Conservation (phyloP, 2,329 filamentous ascomycete species). For the Xylariomycetidae sp. region DNA sequence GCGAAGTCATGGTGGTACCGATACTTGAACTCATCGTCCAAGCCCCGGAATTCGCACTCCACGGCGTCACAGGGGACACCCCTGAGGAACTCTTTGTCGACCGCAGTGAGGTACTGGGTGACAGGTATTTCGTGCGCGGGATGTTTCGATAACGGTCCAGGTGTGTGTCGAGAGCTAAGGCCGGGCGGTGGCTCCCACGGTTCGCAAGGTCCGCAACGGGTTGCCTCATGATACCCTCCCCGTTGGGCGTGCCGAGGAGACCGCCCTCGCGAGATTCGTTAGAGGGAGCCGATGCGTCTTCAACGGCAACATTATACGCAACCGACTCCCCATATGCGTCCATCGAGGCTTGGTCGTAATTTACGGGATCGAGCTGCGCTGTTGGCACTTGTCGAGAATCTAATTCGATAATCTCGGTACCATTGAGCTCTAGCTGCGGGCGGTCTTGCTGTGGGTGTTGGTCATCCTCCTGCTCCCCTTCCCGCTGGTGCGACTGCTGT, state of each 20-base stretch:
- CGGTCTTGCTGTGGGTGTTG: conserved; percentile 7
- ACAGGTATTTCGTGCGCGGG: conserved; percentile 19
- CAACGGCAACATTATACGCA: no score
- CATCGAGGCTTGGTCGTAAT: conserved; percentile 16
- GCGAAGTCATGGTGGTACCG: conserved; percentile 42
- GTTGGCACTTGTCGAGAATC: conserved; percentile 38
- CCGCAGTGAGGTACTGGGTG: conserved; percentile 29
- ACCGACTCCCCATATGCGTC: no score
- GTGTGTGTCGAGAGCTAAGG: conserved; percentile 26
- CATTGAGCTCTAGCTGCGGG: conserved; percentile 39
- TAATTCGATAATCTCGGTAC: conserved; percentile 48
- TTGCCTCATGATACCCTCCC: conserved; percentile 8
- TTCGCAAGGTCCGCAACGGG: conserved; percentile 5
- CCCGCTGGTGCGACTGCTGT: conserved; percentile 11
- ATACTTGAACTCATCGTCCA: conserved; percentile 37
- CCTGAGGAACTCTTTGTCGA: conserved; percentile 33
- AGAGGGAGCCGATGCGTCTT: no score
- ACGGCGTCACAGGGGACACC: conserved; percentile 45
- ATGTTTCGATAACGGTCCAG: conserved; percentile 21
- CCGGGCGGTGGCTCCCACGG: conserved; percentile 18
- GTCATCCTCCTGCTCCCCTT: conserved; percentile 6
- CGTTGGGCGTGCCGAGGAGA: neutral
- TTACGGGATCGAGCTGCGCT: conserved; percentile 23
- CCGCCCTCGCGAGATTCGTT: no score
- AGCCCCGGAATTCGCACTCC: conserved; percentile 27